Evolutionary conservation across 163 green algal species (phyloP).

Genomic region (Chloromonas sp.): DNA sequence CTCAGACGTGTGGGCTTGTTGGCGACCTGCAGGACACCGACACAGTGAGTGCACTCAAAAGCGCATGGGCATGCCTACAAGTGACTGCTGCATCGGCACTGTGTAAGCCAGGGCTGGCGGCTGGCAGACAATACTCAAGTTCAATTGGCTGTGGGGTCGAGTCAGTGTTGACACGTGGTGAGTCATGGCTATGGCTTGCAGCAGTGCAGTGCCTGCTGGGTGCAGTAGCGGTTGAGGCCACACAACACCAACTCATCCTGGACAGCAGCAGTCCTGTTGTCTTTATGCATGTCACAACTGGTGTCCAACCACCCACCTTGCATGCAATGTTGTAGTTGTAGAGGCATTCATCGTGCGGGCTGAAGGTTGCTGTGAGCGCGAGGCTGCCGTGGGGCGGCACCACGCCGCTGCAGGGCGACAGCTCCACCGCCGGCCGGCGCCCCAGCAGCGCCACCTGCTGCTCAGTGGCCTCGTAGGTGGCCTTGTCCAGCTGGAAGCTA

Average conservation of each 20-base stretch:
- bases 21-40: conserved; percentile 14
- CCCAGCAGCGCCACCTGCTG: conserved; percentile 28
- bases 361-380: conserved; percentile 54
- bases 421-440: conserved; percentile 41
- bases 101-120: background rate
- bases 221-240: too few relatives aligned
- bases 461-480: conserved; percentile 54
- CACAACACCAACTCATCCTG: too few relatives aligned
- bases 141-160: too few relatives aligned
- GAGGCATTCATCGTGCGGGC: conserved; percentile 43
- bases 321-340: conserved; percentile 76
- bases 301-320: conserved; percentile 22
- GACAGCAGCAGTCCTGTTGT: too few relatives aligned
- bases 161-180: too few relatives aligned
- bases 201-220: too few relatives aligned
- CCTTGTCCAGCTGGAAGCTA: conserved; percentile 63
- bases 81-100: background rate
- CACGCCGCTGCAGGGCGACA: conserved; percentile 51
- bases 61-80: background rate
- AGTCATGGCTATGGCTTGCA: too few relatives aligned
- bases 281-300: too few relatives aligned
- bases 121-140: background rate
- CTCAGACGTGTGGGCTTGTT: conserved; percentile 61
- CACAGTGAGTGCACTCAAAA: background rate
- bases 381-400: conserved; percentile 45